Conservation (phyloP, 306 rosid genomes). For the Glycine tomentella region DNA sequence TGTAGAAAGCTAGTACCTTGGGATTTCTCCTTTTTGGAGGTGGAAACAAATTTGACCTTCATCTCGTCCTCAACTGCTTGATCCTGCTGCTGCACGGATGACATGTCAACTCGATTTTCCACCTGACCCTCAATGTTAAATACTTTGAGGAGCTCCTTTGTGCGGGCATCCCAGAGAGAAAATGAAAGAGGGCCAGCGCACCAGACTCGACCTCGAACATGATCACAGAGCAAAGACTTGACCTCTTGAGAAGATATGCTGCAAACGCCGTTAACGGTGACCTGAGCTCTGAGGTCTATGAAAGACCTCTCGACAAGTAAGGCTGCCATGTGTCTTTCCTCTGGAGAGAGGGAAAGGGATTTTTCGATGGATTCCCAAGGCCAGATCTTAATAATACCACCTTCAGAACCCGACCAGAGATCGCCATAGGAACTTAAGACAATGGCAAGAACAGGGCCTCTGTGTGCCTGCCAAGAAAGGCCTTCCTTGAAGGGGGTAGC, state of each 20-base stretch:
- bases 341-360: conserved; percentile 84
- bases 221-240: conserved; percentile 74
- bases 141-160: conserved; percentile 90
- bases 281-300: conserved; percentile 83
- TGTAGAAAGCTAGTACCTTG: conserved; percentile 79
- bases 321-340: conserved; percentile 97
- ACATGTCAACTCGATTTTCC: conserved; percentile 86
- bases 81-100: conserved; percentile 82
- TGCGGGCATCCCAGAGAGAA: conserved; percentile 96
- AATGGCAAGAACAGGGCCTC: conserved; percentile 86
- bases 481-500: conserved; percentile 89
- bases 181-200: conserved; percentile 77
- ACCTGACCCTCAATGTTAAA: conserved; percentile 89
- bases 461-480: conserved; percentile 97
- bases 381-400: conserved; percentile 90
- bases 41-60: conserved; percentile 79
- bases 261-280: conserved; percentile 89
- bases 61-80: conserved; percentile 84
- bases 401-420: conserved; percentile 95
- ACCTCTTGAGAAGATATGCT: conserved; percentile 97
- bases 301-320: conserved; percentile 90
- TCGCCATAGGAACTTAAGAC: conserved; percentile 78
- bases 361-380: conserved; percentile 97
- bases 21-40: conserved; percentile 88
- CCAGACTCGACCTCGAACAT: conserved; percentile 84